Evolutionary conservation across 2,329 filamentous ascomycete genomes (phyloP), one percentile per base, ranked within the genome.

Genomic region (Plectosphaerella plurivora): DNA sequence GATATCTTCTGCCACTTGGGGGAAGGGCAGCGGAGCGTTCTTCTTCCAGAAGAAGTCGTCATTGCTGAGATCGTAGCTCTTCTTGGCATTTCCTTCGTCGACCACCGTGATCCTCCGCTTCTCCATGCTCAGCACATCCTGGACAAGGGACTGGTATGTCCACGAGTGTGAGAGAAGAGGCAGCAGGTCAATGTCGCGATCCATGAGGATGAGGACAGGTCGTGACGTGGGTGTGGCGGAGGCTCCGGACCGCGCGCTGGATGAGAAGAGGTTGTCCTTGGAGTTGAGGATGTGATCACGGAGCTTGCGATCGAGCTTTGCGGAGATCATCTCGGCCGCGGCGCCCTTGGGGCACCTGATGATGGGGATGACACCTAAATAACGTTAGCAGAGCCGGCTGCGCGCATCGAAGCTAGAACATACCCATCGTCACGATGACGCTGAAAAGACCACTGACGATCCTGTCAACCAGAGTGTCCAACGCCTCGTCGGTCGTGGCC

Each of bases 371-470:
- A 92, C 86, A 55, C 88, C 88, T 91, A 59, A 14, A 15, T 12
- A 16, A 49, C 54, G 58, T 70, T 55, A 72, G 65, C n/a, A 22
- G 12, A n/a, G 14, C 12, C 35, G 7, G 14, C 12, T 25, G 14
- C 14, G 18, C n/a, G 14, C n/a, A 12, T 18, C 12, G 5, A 12
- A 16, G 6, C 12, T 9, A 15, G 10, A 6, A 59, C 77, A 53
- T 77, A 87, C 91, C 93, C 91, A 97, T 96, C 5, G 94, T 99
- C n/a, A 96, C 94, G 54, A 94, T 87, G 47, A 99, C 94, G 57
- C 92, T 97, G 72, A 97, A 99, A n/a, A 99, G 75, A 1, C 94
- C 94, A 63, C 89, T 95, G 49, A 99, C 94, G 57, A 97, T 93
- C 60, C 86, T 86, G 68, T 99, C 93, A 33, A 99, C 83, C 37